A percentile compares a stretch with the other conserved stretches of the same genome.
These are phyloP conservation scores for Neodidymelliopsis sp. DNA, from an alignment of 2,329 filamentous ascomycete genomes.

Conservation along the genomic window DNA sequence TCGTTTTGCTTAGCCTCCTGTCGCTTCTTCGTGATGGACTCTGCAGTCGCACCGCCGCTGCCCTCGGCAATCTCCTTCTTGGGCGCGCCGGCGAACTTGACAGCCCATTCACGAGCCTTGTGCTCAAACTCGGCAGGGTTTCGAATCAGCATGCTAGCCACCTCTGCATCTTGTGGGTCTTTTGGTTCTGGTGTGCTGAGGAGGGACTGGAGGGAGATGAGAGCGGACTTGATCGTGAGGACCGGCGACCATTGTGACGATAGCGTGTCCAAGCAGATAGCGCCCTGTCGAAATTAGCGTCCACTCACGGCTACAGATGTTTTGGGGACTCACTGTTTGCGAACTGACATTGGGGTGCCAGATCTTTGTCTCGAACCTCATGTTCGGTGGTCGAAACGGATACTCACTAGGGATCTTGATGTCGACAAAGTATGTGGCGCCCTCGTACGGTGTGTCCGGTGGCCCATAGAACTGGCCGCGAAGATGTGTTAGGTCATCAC, in stretches of 20 bases:
- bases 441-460: conserved; percentile 91
- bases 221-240: conserved; percentile 92
- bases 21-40: conserved; percentile 63
- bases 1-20: conserved; percentile 65
- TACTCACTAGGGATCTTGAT: conserved; percentile 89
- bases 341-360: conserved; percentile 98
- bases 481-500: conserved; percentile 79
- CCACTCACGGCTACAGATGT: background rate
- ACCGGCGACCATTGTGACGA: conserved; percentile 93
- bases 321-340: conserved; percentile 74
- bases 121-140: conserved; percentile 80
- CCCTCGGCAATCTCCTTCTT: conserved; percentile 61
- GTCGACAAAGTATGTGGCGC: conserved; percentile 81
- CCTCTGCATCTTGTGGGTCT: conserved; percentile 95
- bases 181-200: conserved; percentile 94
- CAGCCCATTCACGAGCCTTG: conserved; percentile 89
- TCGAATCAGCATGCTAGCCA: conserved; percentile 86
- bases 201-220: conserved; percentile 91
- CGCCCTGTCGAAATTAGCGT: conserved; percentile 70
- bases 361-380: conserved; percentile 91
- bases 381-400: conserved; percentile 89
- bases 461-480: conserved; percentile 85
- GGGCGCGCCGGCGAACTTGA: conserved; percentile 81
- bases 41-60: conserved; percentile 60
- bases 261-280: conserved; percentile 95